Evolutionary conservation across 139 green algal genomes (phyloP).

Genomic region (Tetraselmis striata): DNA sequence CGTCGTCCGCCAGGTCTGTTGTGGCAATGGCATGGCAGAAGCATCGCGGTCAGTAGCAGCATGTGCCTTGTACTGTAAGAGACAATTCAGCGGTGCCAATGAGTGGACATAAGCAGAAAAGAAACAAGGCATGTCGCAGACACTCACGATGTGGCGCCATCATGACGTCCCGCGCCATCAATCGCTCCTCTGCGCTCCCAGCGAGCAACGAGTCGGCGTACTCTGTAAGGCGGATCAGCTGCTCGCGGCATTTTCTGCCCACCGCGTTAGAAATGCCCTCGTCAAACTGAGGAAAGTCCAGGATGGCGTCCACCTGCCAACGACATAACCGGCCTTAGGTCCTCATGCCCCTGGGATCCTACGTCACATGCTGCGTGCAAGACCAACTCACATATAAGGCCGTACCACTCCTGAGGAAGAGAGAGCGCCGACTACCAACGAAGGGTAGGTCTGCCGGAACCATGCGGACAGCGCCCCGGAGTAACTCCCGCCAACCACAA

Average conservation of each 20-base stretch:
- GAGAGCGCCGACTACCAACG: background rate
- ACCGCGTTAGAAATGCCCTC: background rate
- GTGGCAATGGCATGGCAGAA: no score
- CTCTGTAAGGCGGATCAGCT: background rate
- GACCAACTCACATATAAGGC: no score
- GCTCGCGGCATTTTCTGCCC: background rate
- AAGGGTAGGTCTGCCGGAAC: background rate
- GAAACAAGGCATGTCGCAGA: background rate
- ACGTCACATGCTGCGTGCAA: no score
- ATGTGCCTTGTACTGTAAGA: no score
- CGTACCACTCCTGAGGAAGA: background rate
- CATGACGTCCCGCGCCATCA: background rate
- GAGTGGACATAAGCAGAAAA: no score
- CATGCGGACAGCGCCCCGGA: background rate
- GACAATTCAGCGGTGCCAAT: no score
- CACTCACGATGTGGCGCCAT: background rate
- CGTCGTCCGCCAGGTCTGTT: background rate
- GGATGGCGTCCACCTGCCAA: background rate
- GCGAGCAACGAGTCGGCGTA: background rate
- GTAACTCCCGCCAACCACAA: background rate
- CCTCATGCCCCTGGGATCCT: no score
- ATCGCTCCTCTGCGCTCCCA: background rate
- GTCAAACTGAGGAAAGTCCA: background rate
- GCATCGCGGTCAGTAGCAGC: no score
- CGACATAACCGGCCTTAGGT: background rate